Percentiles rank a stretch among this genome's conserved stretches.
These are phyloP conservation scores for Aspergillus sergii DNA, from an alignment of 2,329 filamentous ascomycete genomes.

Conservation along the genomic window DNA sequence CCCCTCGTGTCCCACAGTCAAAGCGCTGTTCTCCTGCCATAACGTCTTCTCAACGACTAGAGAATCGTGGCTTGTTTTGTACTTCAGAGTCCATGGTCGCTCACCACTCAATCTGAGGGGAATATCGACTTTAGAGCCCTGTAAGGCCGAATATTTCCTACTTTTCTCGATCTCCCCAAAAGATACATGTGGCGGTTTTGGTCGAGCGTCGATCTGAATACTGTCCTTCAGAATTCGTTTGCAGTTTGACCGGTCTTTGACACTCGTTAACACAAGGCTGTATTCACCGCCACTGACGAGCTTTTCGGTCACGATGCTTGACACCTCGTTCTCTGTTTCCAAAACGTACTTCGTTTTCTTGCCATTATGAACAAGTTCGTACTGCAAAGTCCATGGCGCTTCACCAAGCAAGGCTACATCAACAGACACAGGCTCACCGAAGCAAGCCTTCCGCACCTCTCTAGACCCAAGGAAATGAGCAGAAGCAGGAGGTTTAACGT, in stretches of 20 bases:
- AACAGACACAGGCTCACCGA: conserved; percentile 77
- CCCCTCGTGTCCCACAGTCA: conserved; percentile 69
- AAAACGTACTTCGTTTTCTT: conserved; percentile 73
- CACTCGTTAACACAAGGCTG: conserved; percentile 77
- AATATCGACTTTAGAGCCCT: conserved; percentile 71
- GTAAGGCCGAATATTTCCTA: conserved; percentile 72
- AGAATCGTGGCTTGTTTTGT: conserved; percentile 62
- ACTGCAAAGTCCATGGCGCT: conserved; percentile 84
- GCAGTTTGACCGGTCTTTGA: conserved; percentile 85
- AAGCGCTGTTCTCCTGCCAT: conserved; percentile 65
- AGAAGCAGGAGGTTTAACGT: conserved; percentile 89
- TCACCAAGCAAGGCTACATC: conserved; percentile 78
- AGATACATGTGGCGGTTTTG: conserved; percentile 81
- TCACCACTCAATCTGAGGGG: conserved; percentile 85
- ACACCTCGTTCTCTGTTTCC: conserved; percentile 63
- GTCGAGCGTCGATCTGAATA: conserved; percentile 80
- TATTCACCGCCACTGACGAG: conserved; percentile 87
- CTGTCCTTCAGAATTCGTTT: conserved; percentile 84
- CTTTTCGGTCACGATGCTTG: conserved; percentile 73
- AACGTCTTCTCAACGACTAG: conserved; percentile 53
- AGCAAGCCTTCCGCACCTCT: conserved; percentile 67
- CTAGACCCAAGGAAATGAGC: conserved; percentile 66
- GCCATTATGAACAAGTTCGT: conserved; percentile 88
- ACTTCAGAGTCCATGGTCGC: conserved; percentile 78
- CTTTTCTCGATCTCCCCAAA: conserved; percentile 87